A percentile compares a stretch with the other conserved stretches of the same genome.
phyloP scores from a whole-genome alignment of 352 stramenopile genomes.

The Phytopythium kandeliae region DNA sequence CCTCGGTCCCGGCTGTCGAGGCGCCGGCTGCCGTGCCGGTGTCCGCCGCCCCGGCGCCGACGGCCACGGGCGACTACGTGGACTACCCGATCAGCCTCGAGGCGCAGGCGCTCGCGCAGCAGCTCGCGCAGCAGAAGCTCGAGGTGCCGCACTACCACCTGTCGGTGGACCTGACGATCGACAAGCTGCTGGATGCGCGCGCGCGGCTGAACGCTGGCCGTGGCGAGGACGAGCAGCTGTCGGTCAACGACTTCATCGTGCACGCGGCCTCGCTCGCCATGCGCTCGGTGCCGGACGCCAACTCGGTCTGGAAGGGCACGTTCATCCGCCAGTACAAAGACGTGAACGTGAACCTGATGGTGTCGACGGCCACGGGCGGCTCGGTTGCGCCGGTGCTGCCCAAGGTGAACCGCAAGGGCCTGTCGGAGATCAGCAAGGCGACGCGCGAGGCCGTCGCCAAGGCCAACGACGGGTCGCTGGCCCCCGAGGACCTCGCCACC shows the following conservation, averaged over 20 bases:
- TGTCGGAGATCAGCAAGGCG: slow-evolving; percentile 88
- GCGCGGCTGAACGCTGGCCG: slow-evolving; percentile 91
- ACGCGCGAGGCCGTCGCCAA: slow-evolving; percentile 65
- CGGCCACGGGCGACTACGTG: slow-evolving; percentile 73
- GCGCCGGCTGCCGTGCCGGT: slow-evolving; percentile 19
- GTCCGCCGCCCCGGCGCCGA: slow-evolving; percentile 24
- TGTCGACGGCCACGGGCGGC: slow-evolving; percentile 55
- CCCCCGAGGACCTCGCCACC: slow-evolving; percentile 49
- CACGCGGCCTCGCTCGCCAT: slow-evolving; percentile 94
- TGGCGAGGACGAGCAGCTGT: slow-evolving; percentile 89
- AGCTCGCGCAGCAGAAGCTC: slow-evolving; percentile 91
- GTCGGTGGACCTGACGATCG: slow-evolving; percentile 91
- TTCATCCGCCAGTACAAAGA: slow-evolving; percentile 95
- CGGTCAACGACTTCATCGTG: slow-evolving; percentile 98
- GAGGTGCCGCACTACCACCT: slow-evolving; percentile 98
- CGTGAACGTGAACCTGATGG: slow-evolving; percentile 92
- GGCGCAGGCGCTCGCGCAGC: slow-evolving; percentile 71
- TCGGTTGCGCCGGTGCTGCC: slow-evolving; percentile 97
- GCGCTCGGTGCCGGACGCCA: slow-evolving; percentile 93
- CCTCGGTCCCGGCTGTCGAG: slow-evolving; percentile 13
- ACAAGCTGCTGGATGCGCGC: slow-evolving; percentile 88
- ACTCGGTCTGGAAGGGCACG: slow-evolving; percentile 81
- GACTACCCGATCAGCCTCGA: slow-evolving; percentile 90
- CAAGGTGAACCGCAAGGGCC: slow-evolving; percentile 83
- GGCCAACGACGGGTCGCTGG: slow-evolving; percentile 23